Evolutionary conservation across 73 alveolate genomes (phyloP).

Genomic region (Paramecium caudatum): DNA sequence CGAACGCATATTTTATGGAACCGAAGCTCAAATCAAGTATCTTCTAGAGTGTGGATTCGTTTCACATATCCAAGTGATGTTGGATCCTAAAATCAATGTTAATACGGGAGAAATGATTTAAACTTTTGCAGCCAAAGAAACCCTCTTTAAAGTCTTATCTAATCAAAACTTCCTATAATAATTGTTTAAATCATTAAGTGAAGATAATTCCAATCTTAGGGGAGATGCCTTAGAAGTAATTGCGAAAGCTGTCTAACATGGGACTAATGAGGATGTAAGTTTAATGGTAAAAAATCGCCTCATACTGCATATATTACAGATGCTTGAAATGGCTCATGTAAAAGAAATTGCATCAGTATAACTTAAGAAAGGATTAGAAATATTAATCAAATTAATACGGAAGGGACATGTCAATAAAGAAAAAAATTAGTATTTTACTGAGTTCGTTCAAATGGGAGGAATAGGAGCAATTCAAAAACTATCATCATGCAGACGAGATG

Average conservation of each 20-base stretch:
- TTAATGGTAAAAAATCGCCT: constrained; percentile 11
- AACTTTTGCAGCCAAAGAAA: constrained; percentile 30
- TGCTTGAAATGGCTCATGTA: constrained; percentile 32
- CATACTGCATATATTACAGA: neutral
- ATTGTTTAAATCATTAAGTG: constrained; percentile 36
- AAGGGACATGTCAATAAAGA: constrained; percentile 1
- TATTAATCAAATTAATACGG: neutral
- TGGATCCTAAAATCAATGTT: constrained; percentile 11
- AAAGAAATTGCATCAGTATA: neutral
- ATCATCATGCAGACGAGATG: constrained; percentile 20
- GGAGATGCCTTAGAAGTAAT: constrained; percentile 38
- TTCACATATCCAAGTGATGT: neutral
- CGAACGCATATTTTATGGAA: constrained; percentile 16
- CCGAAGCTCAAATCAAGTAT: constrained; percentile 3
- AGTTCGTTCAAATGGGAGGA: neutral
- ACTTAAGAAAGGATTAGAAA: constrained; percentile 16
- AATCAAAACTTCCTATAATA: constrained; percentile 1
- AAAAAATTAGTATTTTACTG: neutral
- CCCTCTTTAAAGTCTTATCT: constrained; percentile 8
- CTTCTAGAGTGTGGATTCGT: constrained; percentile 10
- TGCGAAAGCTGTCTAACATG: constrained; percentile 8
- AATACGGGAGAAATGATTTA: constrained; percentile 36
- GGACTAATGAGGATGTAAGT: constrained; percentile 28
- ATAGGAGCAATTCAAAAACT: neutral
- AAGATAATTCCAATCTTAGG: constrained; percentile 26